phyloP scores from a whole-genome alignment of 2,329 filamentous ascomycete genomes.

The Trichocomaceae sp. region DNA sequence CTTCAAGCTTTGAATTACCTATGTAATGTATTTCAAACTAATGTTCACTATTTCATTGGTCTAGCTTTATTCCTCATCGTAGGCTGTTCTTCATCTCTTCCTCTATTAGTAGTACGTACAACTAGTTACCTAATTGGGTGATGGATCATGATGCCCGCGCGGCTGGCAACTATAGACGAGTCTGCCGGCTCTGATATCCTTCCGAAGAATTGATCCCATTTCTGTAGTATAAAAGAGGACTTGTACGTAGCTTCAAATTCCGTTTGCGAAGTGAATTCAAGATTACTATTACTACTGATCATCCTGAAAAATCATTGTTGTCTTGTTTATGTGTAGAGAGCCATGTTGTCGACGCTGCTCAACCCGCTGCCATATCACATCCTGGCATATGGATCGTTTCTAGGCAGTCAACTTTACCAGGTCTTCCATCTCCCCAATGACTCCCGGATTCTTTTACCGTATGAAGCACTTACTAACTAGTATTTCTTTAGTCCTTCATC shows the following conservation, averaged over 20 bases:
- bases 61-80: no score
- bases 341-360: constrained; percentile 10
- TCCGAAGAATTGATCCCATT: not conserved
- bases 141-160: not conserved
- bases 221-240: not conserved
- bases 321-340: not conserved
- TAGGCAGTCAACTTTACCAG: constrained; percentile 36
- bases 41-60: no score
- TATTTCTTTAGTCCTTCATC: constrained; percentile 29
- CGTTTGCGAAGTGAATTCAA: no score
- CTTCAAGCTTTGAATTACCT: no score
- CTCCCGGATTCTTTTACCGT: no score
- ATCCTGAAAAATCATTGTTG: not conserved
- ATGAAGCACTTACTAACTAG: no score
- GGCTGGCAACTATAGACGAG: constrained; percentile 6
- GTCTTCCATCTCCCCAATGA: constrained; percentile 10
- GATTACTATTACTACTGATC: not conserved
- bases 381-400: constrained; percentile 33
- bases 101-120: no score
- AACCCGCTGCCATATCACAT: constrained; percentile 31
- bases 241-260: not conserved
- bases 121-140: no score
- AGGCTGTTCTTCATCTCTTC: no score
- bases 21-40: no score
- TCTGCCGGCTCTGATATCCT: not conserved